phyloP scores from a whole-genome alignment of 1,139 yeast species.

The Nadsonia starkeyi-henricii region DNA sequence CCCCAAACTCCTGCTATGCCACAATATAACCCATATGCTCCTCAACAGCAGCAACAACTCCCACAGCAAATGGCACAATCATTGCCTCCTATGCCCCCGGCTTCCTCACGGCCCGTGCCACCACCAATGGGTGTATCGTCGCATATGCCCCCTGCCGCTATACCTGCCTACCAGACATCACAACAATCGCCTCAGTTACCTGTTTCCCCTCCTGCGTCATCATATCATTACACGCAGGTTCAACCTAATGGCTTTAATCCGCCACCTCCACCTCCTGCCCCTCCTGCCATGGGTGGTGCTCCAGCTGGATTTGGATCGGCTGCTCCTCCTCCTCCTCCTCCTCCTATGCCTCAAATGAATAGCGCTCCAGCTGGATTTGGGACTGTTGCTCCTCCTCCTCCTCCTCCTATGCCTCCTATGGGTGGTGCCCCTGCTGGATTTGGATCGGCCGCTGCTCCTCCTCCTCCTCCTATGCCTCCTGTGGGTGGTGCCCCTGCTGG shows the following conservation, averaged over 20 bases:
- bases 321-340: conserved; percentile 18
- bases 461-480: conserved; percentile 19
- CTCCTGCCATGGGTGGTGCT: too few relatives aligned
- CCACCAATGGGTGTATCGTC: neutral
- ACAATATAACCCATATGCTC: conserved; percentile 10
- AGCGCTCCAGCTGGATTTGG: conserved; percentile 14
- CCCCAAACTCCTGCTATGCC: conserved; percentile 16
- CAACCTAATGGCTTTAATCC: conserved; percentile 12
- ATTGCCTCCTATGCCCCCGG: conserved; percentile 14
- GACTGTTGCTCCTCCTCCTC: conserved; percentile 22
- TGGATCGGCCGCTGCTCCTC: conserved; percentile 16
- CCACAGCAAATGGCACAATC: conserved; percentile 13
- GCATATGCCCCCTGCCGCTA: conserved; percentile 15
- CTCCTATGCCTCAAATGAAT: conserved; percentile 15
- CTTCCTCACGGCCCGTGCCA: conserved; percentile 8
- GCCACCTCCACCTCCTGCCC: conserved; percentile 15
- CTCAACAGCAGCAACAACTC: conserved; percentile 15
- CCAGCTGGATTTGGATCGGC: conserved; percentile 18
- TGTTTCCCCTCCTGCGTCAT: conserved; percentile 20
- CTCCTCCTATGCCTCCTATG: conserved; percentile 17
- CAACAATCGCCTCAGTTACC: neutral
- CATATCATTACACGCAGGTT: conserved; percentile 17
- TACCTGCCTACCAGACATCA: conserved; percentile 9
- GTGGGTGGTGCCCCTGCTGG: too few relatives aligned
- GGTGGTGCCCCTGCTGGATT: too few relatives aligned